Evolutionary conservation across 108 stramenopile species (phyloP), one percentile per base, ranked within the genome.

Genomic region (Heterococcus sp.): DNA sequence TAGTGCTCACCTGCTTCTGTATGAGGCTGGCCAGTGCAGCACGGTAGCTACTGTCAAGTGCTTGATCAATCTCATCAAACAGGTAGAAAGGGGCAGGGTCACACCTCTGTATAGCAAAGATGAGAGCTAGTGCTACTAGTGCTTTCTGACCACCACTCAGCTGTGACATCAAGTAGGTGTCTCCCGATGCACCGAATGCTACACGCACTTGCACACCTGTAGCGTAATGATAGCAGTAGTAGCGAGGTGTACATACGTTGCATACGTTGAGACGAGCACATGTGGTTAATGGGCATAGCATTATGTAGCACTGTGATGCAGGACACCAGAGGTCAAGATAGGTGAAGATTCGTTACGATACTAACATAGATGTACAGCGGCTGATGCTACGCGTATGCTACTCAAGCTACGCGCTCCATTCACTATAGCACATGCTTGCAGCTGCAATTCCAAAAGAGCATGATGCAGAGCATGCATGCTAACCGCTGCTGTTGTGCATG

Each of bases 141-240:
- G 99, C 96, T 87, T 97, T 97, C 75, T 99, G 99, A n/a, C 99
- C 99, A 4, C 99, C 99, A 36, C 94, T 95, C 37, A 98, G 93
- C 82, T 84, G 76, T 37, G 75, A 75, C 84, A 85, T 85, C 1
- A 78, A 58, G 77, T 66, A 71, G 27, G 93, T 94, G 80, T 97
- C 94, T 32, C 93, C 95, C 5, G 89, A 88, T 21, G 86, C 90
- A 29, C 91, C 91, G 83, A 99, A 99, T 28, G 93, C 89, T 33
- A 97, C 98, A 80, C 95, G 92, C 87, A 94, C 88, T 35, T 91
- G 91, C 36, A 98, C 88, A 21, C 65, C 46, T 58, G 46, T 21
- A 21, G 46, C n/a, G n/a, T n/a, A n/a, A n/a, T n/a, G n/a, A 21
- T 21, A 58, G 46, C 46, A 58, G 46, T 58, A 21, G 46, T 21